Conservation (phyloP, 192 early-diverging fungal genomes). For the Backusella circina region DNA sequence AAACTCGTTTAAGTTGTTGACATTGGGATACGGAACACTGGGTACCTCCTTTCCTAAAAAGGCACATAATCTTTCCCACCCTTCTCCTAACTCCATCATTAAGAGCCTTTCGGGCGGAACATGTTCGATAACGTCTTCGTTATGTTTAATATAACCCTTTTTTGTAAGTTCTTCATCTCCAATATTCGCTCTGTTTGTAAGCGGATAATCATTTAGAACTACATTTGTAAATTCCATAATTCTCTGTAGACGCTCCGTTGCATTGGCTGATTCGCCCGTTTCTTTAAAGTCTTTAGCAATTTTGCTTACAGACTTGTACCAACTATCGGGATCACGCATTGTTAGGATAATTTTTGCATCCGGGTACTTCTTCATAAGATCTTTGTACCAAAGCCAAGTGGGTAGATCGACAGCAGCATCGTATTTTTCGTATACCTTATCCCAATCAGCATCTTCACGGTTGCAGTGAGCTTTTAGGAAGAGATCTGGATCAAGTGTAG, state of each 20-base stretch:
- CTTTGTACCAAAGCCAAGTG: slow-evolving; percentile 9
- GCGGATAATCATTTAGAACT: not conserved
- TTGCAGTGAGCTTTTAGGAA: not conserved
- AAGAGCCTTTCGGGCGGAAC: not conserved
- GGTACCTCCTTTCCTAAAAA: not conserved
- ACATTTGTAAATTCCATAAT: not conserved
- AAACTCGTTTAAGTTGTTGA: not conserved
- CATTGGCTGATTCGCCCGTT: not conserved
- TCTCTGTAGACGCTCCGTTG: not conserved
- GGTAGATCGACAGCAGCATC: slow-evolving; percentile 21
- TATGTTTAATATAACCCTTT: not conserved
- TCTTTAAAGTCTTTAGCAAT: not conserved
- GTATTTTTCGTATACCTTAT: slow-evolving; percentile 5
- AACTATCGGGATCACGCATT: slow-evolving; percentile 7
- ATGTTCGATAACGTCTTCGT: not conserved
- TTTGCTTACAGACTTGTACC: slow-evolving; percentile 11
- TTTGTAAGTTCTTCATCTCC: not conserved
- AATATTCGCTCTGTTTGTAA: not conserved
- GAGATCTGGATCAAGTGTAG: not conserved
- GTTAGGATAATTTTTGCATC: slow-evolving; percentile 20
- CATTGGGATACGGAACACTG: not conserved
- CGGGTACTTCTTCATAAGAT: slow-evolving; percentile 17
- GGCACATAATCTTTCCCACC: not conserved
- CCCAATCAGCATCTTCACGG: slow-evolving; percentile 13
- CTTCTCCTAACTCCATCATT: not conserved